Base-by-base conservation (phyloP, 441 rosid genomes). In the Aquilaria agallochum region DNA sequence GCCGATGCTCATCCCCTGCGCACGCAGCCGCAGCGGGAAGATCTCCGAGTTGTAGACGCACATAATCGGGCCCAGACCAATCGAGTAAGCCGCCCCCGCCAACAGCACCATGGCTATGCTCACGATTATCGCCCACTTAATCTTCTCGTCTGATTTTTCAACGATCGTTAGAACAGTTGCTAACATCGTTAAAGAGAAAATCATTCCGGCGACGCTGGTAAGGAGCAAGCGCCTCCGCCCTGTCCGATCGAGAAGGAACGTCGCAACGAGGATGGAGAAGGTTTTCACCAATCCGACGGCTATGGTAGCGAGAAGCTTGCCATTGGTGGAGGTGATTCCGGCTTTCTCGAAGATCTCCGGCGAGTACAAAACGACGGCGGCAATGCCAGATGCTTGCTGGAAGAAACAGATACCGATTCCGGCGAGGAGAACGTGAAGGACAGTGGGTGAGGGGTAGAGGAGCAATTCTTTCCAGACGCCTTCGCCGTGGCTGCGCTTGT, bases 61-160 rank as follows among this genome's bases (percentile, higher is more conserved):
- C 0, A 82, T 79, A 3, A 82, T 77, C 0, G 95, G 95, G 6
- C 97, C 97, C 59, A 87, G 70, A 36, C 97, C 95, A 0, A 88
- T 88, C 0, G 95, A 90, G 68, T 88, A 90, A 31, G 77, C 55
- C 0, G 91, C 83, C 48, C 88, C 95, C 61, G 60, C 81, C 0
- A 82, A 62, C 63, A 88, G 63, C 9, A 86, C 89, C 31, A 74
- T 74, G 0, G 89, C 11, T 27, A 84, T 78, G 30, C 85, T 56
- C 14, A 88, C 1, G 0, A 59, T 95, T 2, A 86, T 53, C 82
- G 87, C 53, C 87, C 80, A 31, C 77, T 14, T 0, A 2, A 80
- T 84, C 68, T 66, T 71, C 4, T 34, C 32, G 6, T 31, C 2
- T 1, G 76, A 36, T 36, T 36, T 36, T 3, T 67, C 80, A 8